Evolutionary conservation across 1,139 yeast genomes (phyloP).

Genomic region (Geotrichum cucujoidarum): DNA sequence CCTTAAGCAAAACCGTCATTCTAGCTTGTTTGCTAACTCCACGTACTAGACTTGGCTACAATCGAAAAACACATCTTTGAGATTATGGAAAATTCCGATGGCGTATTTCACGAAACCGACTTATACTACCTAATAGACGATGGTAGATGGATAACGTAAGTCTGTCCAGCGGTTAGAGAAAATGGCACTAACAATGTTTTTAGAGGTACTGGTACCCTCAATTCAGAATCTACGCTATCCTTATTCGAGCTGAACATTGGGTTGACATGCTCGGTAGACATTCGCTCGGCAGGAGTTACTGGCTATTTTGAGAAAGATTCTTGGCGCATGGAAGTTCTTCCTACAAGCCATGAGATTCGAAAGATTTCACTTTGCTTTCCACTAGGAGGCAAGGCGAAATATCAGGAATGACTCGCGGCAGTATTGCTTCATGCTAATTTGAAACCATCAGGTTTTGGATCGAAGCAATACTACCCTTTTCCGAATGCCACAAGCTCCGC

Average conservation of each 20-base stretch:
- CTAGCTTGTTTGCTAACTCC: background rate
- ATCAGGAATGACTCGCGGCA: conserved; percentile 14
- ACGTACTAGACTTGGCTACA: background rate
- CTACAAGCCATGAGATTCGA: background rate
- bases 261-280: conserved; percentile 4
- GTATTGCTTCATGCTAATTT: conserved; percentile 26
- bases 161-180: background rate
- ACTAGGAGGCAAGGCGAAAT: background rate
- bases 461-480: conserved; percentile 25
- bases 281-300: conserved; percentile 1
- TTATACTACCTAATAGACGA: background rate
- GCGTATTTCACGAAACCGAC: background rate
- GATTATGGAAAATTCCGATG: background rate
- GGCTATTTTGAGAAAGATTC: background rate
- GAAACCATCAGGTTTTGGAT: conserved; percentile 26
- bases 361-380: background rate
- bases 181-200: background rate
- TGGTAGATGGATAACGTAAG: conserved; percentile 9
- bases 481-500: background rate
- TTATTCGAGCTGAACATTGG: conserved; percentile 4
- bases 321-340: background rate
- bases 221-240: background rate
- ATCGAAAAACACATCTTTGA: background rate
- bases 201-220: conserved; percentile 1
- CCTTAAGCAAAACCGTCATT: no score